These are phyloP conservation scores for Brassica rapa DNA, from an alignment of 345 rosid genomes.

Conservation along the genomic window DNA sequence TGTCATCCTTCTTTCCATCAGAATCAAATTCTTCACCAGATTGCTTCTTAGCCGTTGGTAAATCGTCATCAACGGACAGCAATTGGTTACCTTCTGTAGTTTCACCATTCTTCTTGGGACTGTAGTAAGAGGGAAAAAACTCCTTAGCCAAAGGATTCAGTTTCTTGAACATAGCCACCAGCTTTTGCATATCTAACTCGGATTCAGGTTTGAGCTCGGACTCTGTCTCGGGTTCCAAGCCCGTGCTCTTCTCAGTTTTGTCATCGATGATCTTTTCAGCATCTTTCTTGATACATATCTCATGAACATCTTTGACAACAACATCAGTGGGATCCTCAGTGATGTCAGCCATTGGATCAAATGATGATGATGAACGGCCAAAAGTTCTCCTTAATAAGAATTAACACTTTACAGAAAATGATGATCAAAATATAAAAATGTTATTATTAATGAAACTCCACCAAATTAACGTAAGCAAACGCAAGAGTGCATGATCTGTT, in stretches of 20 bases:
- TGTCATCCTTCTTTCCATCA: conserved; percentile 39
- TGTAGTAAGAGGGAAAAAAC: conserved; percentile 67
- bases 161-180: conserved; percentile 82
- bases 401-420: conserved; percentile 13
- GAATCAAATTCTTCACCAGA: conserved; percentile 36
- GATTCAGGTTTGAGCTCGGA: conserved; percentile 56
- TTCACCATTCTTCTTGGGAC: conserved; percentile 38
- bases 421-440: conserved; percentile 4
- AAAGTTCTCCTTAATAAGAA: background rate
- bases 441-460: conserved; percentile 16
- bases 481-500: conserved; percentile 28
- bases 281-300: conserved; percentile 34
- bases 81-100: conserved; percentile 31
- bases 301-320: conserved; percentile 45
- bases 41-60: conserved; percentile 38
- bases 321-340: conserved; percentile 50
- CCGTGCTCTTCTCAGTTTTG: conserved; percentile 28
- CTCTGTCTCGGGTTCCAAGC: conserved; percentile 44
- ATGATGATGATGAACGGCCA: background rate
- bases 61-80: conserved; percentile 41
- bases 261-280: conserved; percentile 19
- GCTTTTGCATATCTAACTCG: conserved; percentile 63
- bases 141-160: conserved; percentile 87
- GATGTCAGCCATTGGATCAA: conserved; percentile 67
- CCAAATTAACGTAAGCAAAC: background rate